These are phyloP conservation scores for Talaromyces ruber DNA, from an alignment of 495 filamentous ascomycete genomes.

Conservation along the genomic window DNA sequence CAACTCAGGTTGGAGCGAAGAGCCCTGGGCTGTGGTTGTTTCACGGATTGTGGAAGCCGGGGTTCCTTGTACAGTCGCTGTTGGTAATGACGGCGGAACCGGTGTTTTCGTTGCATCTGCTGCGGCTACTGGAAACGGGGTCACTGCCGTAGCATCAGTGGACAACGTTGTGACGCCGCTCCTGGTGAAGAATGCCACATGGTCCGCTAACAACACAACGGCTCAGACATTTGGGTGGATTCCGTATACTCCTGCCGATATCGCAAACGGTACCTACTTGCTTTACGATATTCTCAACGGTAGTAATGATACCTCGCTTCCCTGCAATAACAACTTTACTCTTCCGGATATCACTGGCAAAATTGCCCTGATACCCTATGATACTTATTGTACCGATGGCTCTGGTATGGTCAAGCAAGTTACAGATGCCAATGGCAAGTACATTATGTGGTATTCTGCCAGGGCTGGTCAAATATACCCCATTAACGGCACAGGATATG, in stretches of 20 bases:
- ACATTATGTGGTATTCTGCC: slow-evolving; percentile 43
- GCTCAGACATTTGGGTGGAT: slow-evolving; percentile 13
- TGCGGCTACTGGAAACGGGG: slow-evolving; percentile 44
- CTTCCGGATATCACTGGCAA: slow-evolving; percentile 42
- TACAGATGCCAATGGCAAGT: slow-evolving; percentile 42
- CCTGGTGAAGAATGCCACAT: slow-evolving; percentile 9
- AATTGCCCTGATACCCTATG: slow-evolving; percentile 47
- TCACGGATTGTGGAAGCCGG: slow-evolving; percentile 47
- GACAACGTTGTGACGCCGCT: slow-evolving; percentile 33
- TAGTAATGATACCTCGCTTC: slow-evolving; percentile 37
- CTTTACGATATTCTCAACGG: slow-evolving; percentile 31
- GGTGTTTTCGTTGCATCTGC: slow-evolving; percentile 49
- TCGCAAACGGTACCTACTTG: slow-evolving; percentile 13
- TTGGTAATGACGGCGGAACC: slow-evolving; percentile 42
- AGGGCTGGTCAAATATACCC: slow-evolving; percentile 14
- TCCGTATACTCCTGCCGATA: slow-evolving; percentile 5
- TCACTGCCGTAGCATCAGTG: slow-evolving; percentile 23
- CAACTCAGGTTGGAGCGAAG: slow-evolving; percentile 45
- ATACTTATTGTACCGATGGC: slow-evolving; percentile 34
- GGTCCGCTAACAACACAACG: slow-evolving; percentile 9
- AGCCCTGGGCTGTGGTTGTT: slow-evolving; percentile 44
- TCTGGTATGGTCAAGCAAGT: slow-evolving; percentile 40
- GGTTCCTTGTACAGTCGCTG: slow-evolving; percentile 45
- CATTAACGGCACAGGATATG: slow-evolving; percentile 8
- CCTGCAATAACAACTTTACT: slow-evolving; percentile 24